Evolutionary conservation across 371 early-diverging fungal species (phyloP).

Genomic region (Lichtheimia ornata): DNA sequence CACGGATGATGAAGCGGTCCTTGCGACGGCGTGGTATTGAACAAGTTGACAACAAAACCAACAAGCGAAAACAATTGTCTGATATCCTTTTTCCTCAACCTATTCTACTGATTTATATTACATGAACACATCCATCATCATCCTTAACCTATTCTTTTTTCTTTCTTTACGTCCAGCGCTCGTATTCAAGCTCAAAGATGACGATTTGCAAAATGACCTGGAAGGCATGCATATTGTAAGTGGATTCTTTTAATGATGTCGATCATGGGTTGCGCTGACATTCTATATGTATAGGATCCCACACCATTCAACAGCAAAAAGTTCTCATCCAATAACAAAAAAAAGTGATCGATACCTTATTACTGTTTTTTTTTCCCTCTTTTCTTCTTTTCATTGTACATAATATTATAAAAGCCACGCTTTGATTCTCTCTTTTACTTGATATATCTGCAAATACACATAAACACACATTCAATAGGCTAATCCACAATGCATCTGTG

Average conservation of each 20-base stretch:
- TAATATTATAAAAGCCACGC: background rate
- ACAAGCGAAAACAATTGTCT: slow-evolving; percentile 42
- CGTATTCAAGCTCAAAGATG: slow-evolving; percentile 41
- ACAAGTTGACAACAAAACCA: slow-evolving; percentile 35
- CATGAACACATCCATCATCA: slow-evolving; percentile 13
- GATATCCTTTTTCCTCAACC: slow-evolving; percentile 39
- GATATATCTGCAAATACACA: background rate
- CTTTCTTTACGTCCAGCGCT: slow-evolving; percentile 35
- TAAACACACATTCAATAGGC: no score
- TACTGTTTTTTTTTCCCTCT: background rate
- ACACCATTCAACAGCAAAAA: slow-evolving; percentile 1
- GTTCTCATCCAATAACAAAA: background rate
- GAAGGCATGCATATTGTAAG: slow-evolving; percentile 44
- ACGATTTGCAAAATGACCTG: slow-evolving; percentile 40
- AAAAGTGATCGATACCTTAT: slow-evolving; percentile 1
- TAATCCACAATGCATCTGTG: background rate
- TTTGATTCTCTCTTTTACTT: background rate
- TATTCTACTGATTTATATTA: no score
- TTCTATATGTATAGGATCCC: background rate
- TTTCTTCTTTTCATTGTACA: background rate
- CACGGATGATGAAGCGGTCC: slow-evolving; percentile 39
- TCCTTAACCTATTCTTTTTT: slow-evolving; percentile 35
- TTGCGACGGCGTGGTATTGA: slow-evolving; percentile 45
- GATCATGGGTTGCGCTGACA: background rate
- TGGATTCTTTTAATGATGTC: background rate